Evolutionary conservation across 208 protist genomes (phyloP).

Genomic region (Leptomonas seymouri): DNA sequence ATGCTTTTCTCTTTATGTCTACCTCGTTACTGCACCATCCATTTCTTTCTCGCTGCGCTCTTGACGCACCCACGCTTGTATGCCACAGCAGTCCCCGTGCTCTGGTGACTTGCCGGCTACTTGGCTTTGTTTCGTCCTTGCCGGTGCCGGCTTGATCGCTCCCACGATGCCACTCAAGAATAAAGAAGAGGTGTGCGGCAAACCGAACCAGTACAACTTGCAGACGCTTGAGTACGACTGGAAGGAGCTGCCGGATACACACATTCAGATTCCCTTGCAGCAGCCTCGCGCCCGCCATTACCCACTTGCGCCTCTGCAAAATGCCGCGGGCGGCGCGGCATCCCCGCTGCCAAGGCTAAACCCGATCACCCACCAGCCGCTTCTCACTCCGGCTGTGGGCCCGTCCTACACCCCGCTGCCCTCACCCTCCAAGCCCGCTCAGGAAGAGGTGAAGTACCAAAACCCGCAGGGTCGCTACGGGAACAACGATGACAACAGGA

Average conservation of each 20-base stretch:
- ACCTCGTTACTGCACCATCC: too few species aligned
- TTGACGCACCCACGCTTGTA: too few species aligned
- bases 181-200: conserved; percentile 76
- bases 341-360: conserved; percentile 8
- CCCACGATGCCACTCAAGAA: conserved; percentile 36
- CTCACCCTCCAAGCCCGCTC: conserved; percentile 15
- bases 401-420: conserved; percentile 25
- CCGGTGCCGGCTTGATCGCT: too few species aligned
- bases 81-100: too few species aligned
- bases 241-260: conserved; percentile 63
- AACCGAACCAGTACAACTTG: conserved; percentile 81
- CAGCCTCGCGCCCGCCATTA: conserved; percentile 30
- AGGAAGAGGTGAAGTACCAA: conserved; percentile 12
- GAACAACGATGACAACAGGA: conserved; percentile 14
- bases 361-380: conserved; percentile 23
- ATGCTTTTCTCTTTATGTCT: background rate
- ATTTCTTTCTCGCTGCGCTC: too few species aligned
- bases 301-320: background rate
- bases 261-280: conserved; percentile 33
- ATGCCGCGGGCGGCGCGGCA: background rate
- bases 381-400: background rate
- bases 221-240: conserved; percentile 80
- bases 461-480: conserved; percentile 1
- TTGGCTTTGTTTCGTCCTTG: background rate
- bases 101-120: too few species aligned